Evolutionary conservation across 495 filamentous ascomycete species (phyloP), one percentile per base, ranked within the genome.

Genomic region (Aspergillus coremiiformis): DNA sequence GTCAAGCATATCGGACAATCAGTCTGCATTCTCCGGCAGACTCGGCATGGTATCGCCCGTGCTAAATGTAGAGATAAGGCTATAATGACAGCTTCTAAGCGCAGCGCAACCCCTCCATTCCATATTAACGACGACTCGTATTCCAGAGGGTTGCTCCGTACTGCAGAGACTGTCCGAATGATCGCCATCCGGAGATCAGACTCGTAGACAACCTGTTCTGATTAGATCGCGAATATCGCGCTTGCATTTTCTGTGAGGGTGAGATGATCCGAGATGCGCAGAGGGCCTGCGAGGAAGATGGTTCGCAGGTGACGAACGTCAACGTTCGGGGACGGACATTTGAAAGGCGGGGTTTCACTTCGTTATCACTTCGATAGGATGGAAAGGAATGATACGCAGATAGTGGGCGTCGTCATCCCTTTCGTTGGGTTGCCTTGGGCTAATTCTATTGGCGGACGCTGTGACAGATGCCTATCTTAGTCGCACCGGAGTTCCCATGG

Each of bases 301-400:
- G 41, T 37, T 39, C 19, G 41, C 14, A 44, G 35, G 19, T 21
- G 12, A 29, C n/a, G 17, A 33, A 24, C 44, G 17, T 15, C 29
- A 24, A 35, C 24, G 9, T 30, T n/a, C 43, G 9, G 7, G 24
- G n/a, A 24, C 24, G 2, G 43, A 5, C 14, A 12, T 19, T 39
- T 51, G 26, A 51, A 51, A 44, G 49, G 49, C 49, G 49, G 49
- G 49, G 49, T 51, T 51, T 43, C 39, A 44, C 17, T 29, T 47
- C 44, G 33, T 47, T 47, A 47, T 47, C 44, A 47, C 14, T 45
- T 24, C 22, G 22, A 23, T 22, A 15, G 21, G 1, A 26, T 5
- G 20, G 20, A 5, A 4, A 44, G 14, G 8, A 44, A 29, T 33
- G 37, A 41, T 14, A 21, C 23, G 9, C 29, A 47, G 44, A 29